Conservation (phyloP, 345 rosid genomes). For the Orychophragmus violaceus region DNA sequence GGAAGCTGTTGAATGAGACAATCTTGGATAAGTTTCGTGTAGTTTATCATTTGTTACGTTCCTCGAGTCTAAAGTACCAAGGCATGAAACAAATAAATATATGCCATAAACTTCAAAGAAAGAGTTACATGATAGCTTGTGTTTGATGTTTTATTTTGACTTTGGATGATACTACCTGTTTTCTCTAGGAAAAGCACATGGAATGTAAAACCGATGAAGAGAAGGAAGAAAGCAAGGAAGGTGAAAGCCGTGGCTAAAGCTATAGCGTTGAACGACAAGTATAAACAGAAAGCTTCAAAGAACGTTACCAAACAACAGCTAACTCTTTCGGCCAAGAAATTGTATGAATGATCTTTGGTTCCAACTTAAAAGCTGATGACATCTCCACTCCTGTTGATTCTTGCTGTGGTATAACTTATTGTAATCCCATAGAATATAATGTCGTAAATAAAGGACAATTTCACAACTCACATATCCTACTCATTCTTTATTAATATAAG, state of each 20-base stretch:
- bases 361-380: neutral
- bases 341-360: conserved; percentile 28
- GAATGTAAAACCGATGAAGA: conserved; percentile 68
- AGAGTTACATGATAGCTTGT: neutral
- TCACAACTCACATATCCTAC: too few species aligned
- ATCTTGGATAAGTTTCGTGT: neutral
- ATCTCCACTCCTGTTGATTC: too few species aligned
- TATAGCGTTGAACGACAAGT: conserved; percentile 30
- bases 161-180: too few species aligned
- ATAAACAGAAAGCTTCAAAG: conserved; percentile 29
- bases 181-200: conserved; percentile 36
- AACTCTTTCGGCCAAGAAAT: conserved; percentile 33
- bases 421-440: too few species aligned
- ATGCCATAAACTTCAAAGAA: too few species aligned
- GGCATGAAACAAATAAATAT: too few species aligned
- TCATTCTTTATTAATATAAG: too few species aligned
- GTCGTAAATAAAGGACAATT: too few species aligned
- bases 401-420: too few species aligned
- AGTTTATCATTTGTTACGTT: too few species aligned
- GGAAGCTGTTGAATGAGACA: neutral
- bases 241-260: conserved; percentile 37
- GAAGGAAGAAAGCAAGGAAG: conserved; percentile 32
- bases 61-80: too few species aligned
- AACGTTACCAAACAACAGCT: conserved; percentile 14
- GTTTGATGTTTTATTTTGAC: too few species aligned